phyloP scores from a whole-genome alignment of 352 stramenopile genomes.

The Saprolegnia diclina region DNA sequence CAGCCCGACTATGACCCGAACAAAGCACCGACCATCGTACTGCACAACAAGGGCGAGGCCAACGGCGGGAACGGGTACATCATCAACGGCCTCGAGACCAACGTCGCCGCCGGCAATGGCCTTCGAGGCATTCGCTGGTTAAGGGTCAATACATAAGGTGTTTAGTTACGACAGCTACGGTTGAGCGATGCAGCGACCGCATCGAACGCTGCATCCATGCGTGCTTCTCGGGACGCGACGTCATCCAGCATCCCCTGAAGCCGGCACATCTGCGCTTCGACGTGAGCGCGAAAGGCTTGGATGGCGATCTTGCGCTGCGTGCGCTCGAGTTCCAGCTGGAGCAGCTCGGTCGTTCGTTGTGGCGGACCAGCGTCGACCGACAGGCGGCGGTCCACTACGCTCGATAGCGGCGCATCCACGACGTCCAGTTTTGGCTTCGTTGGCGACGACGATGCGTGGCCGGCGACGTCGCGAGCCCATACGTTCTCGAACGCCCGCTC shows the following conservation, averaged over 20 bases:
- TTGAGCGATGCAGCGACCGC: slow-evolving; percentile 43
- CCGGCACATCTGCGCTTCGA: slow-evolving; percentile 56
- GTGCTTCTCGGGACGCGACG: slow-evolving; percentile 40
- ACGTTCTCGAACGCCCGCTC: slow-evolving; percentile 7
- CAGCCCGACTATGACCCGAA: slow-evolving; percentile 57
- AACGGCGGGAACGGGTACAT: slow-evolving; percentile 65
- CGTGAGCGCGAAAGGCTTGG: slow-evolving; percentile 43
- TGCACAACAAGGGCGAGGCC: slow-evolving; percentile 69
- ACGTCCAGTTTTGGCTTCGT: neutral
- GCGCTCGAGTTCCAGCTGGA: slow-evolving; percentile 1
- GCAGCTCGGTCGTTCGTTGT: neutral
- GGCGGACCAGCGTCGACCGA: neutral
- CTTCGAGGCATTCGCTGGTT: slow-evolving; percentile 76
- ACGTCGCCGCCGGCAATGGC: slow-evolving; percentile 71
- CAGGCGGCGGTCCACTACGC: neutral
- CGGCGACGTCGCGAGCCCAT: neutral
- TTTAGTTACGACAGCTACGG: slow-evolving; percentile 31
- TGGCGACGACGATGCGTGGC: neutral
- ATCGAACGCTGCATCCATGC: slow-evolving; percentile 59
- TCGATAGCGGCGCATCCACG: neutral
- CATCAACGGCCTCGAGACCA: slow-evolving; percentile 80
- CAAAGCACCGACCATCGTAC: slow-evolving; percentile 60
- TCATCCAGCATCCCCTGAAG: slow-evolving; percentile 41
- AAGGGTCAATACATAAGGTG: slow-evolving; percentile 64
- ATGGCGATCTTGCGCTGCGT: slow-evolving; percentile 49